Conservation (phyloP, 768 basidiomycete genomes). For the Lentinula detonsa region DNA sequence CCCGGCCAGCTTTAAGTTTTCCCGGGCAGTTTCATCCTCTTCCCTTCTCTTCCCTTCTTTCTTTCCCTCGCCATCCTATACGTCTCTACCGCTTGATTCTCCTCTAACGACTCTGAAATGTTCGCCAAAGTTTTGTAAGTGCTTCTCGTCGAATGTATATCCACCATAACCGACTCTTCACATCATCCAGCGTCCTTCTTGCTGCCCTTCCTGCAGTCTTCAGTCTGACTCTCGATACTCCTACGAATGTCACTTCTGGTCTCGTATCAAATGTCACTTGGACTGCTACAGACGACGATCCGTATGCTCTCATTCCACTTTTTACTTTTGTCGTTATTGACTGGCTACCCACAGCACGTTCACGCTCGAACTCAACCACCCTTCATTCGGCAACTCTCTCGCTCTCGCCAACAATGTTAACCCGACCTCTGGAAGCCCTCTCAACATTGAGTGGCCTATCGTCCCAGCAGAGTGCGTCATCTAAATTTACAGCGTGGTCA, state of each 20-base stretch:
- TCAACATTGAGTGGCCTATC: not conserved
- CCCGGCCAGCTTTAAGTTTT: no score
- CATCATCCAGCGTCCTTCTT: not conserved
- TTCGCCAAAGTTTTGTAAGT: constrained; percentile 1
- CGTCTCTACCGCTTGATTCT: not conserved
- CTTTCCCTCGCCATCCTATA: no score
- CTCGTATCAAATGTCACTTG: not conserved
- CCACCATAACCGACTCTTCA: not conserved
- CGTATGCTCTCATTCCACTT: not conserved
- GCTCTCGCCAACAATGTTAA: constrained; percentile 4
- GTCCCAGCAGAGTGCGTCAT: constrained; percentile 1
- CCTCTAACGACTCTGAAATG: not conserved
- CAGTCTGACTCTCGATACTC: not conserved
- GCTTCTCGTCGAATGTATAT: no score
- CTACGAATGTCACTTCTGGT: constrained; percentile 5
- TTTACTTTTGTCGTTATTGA: not conserved
- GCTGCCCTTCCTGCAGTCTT: not conserved
- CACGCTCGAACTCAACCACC: not conserved
- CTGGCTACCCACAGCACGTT: not conserved
- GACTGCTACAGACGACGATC: not conserved
- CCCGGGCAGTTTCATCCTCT: no score
- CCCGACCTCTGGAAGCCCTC: not conserved
- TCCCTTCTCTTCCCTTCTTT: no score
- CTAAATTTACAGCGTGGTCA: not conserved
- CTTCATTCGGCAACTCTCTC: not conserved